Base-by-base conservation (phyloP, 2,329 filamentous ascomycete species). In the Xylaria arbuscula region DNA sequence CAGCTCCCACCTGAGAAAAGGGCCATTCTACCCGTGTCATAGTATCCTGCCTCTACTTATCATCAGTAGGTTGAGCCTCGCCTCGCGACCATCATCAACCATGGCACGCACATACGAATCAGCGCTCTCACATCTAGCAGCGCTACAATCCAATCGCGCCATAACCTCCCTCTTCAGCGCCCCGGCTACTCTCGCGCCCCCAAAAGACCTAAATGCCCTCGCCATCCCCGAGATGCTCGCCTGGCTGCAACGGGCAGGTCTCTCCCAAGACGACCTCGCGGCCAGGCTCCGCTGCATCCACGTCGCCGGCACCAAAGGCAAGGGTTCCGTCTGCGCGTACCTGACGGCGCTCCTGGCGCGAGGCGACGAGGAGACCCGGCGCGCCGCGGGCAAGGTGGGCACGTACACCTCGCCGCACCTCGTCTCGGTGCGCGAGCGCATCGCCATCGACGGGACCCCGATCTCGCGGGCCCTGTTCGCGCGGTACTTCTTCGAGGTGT, bases 271-370 rank as follows among this genome's bases (percentile, higher is more conserved):
- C 0, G 82, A 84, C 71, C 81, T 88, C 62, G 64, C 62, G 2
- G 19, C 56, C 13, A 51, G 19, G 5, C 70, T 76, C 2, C 63
- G 80, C 17, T 86, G 85, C 72, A 89, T 98, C 69, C 95, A 98
- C 78, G 89, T 98, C 54, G 93, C 95, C 0, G 95, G 95, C 13
- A 98, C 94, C 4, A 98, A 98, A 79, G 95, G 95, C 68, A 98
- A 98, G 80, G 94, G 94, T 48, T 96, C 93, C 2, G 94, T 93
- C 0, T 93, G 92, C 72, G 92, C 94, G 10, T 95, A 94, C 78
- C 87, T 93, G 22, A 93, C 93, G n/a, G 82, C 85, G 3, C 83
- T 75, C 66, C 80, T 82, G 53, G 79, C 64, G 70, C 76, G 72
- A 64, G 59, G 74, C 11, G 45, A 28, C 6, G 57, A 10, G 1